Base-by-base conservation (phyloP, 805 yeast genomes). In the Candida sithepensis region DNA sequence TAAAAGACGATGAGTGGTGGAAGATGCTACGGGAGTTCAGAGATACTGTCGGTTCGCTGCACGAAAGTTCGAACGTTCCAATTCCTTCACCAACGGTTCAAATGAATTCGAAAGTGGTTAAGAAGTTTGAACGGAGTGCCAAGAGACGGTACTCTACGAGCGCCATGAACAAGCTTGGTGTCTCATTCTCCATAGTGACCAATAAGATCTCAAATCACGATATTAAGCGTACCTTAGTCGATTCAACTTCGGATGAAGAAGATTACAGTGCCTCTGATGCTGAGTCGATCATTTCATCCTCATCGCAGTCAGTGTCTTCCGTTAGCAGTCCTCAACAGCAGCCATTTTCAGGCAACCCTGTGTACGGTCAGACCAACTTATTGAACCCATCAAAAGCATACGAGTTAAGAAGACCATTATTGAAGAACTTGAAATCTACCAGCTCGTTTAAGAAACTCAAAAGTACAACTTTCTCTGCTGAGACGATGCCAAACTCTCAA, bases 1-100 rank as follows among this genome's bases (percentile, higher is more conserved):
- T 92, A 42, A 69, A 69, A 20, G 68, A 73, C n/a, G 91, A 86
- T 47, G 84, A 80, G 44, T 92, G 98, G 97, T 94, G 97, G 97
- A 68, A 68, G 40, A 84, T 84, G 47, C 68, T 89, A 45, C 69
- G 73, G 33, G 79, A 74, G 40, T 82, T 86, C 0, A 75, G 97
- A 48, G 55, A 41, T 2, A 24, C 48, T 10, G 41, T 49, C 2
- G 37, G 26, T 1, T 32, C 45, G n/a, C 16, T 22, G 4, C 20
- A 39, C 2, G n/a, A 40, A n/a, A 38, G 45, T 24, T 19, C 40
- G 0, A 34, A 30, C 14, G 14, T 45, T 13, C 51, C 57, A 2
- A 36, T 53, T 12, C 55, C 58, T 9, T 30, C 34, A 7, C 43
- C 46, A 3, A 20, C 41, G 22, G 43, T 55, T 13, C 57, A 55